Evolutionary conservation across 108 stramenopile genomes (phyloP).

Genomic region (Seminavis robusta): DNA sequence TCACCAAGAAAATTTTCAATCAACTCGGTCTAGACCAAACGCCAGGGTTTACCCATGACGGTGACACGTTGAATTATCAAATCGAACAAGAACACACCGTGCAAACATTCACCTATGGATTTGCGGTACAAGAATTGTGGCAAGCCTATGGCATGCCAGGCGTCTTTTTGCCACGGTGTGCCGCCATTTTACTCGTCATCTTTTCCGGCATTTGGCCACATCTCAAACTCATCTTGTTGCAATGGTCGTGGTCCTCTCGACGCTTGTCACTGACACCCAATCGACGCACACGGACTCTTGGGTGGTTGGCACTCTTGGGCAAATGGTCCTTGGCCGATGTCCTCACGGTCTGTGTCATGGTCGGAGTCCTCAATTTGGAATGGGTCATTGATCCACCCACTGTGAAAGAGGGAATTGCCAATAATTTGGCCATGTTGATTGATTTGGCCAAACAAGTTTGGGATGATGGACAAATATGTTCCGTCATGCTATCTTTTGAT

Average conservation of each 20-base stretch:
- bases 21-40: conserved; percentile 2
- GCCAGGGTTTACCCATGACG: no score
- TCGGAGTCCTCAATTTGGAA: conserved; percentile 77
- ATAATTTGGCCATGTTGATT: conserved; percentile 53
- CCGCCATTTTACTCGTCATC: conserved; percentile 59
- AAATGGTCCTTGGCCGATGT: conserved; percentile 86
- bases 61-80: no score
- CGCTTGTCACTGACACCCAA: conserved; percentile 29
- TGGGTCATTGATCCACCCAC: conserved; percentile 65
- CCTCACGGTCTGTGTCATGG: conserved; percentile 84
- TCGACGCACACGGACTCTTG: conserved; percentile 48
- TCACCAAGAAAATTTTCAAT: background rate
- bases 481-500: no score
- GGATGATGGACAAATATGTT: conserved; percentile 43
- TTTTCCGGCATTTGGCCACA: conserved; percentile 86
- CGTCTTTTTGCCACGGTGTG: conserved; percentile 41
- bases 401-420: conserved; percentile 49
- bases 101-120: conserved; percentile 79
- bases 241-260: conserved; percentile 67
- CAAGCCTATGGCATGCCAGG: conserved; percentile 60
- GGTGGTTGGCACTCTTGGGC: conserved; percentile 61
- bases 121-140: conserved; percentile 79
- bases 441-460: conserved; percentile 34
- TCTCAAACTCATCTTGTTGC: conserved; percentile 60
- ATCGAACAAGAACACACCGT: conserved; percentile 32